Conservation (phyloP, 23 red algal genomes). For the Pyropia haitanensis region DNA sequence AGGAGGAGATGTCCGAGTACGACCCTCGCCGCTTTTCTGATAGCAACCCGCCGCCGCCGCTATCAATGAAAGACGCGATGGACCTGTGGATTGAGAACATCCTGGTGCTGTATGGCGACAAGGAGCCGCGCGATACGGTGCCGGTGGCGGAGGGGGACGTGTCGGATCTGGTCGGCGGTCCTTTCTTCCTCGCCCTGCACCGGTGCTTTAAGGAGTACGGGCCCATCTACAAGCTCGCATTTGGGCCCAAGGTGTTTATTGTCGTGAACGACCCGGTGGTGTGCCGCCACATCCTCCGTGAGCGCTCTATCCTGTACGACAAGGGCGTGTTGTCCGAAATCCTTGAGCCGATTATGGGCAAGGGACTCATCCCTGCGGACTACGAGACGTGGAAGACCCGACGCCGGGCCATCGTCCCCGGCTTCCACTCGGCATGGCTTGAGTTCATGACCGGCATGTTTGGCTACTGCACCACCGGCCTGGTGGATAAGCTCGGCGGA, state of each 20-base stretch:
- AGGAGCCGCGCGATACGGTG: constrained; percentile 15
- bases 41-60: constrained; percentile 24
- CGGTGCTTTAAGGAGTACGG: constrained; percentile 38
- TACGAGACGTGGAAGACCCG: constrained; percentile 82
- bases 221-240: constrained; percentile 57
- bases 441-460: constrained; percentile 54
- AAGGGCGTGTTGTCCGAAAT: constrained; percentile 77
- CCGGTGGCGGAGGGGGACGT: constrained; percentile 42
- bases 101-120: constrained; percentile 30
- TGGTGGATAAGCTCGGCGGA: constrained; percentile 34
- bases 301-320: constrained; percentile 39
- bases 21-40: too few species aligned
- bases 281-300: constrained; percentile 33
- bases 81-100: constrained; percentile 56
- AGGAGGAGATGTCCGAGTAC: too few species aligned
- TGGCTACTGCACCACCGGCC: constrained; percentile 17
- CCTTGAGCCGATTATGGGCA: constrained; percentile 74
- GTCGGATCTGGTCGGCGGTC: constrained; percentile 26
- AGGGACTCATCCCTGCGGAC: constrained; percentile 78
- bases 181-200: constrained; percentile 59
- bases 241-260: constrained; percentile 72
- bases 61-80: constrained; percentile 25
- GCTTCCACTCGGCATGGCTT: constrained; percentile 57
- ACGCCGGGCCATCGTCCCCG: constrained; percentile 50
- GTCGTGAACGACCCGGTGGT: constrained; percentile 63